A percentile compares a stretch with the other conserved stretches of the same genome.
Evolutionary conservation across 805 yeast genomes (phyloP).

Genomic region (Kodamaea lidongshanica): DNA sequence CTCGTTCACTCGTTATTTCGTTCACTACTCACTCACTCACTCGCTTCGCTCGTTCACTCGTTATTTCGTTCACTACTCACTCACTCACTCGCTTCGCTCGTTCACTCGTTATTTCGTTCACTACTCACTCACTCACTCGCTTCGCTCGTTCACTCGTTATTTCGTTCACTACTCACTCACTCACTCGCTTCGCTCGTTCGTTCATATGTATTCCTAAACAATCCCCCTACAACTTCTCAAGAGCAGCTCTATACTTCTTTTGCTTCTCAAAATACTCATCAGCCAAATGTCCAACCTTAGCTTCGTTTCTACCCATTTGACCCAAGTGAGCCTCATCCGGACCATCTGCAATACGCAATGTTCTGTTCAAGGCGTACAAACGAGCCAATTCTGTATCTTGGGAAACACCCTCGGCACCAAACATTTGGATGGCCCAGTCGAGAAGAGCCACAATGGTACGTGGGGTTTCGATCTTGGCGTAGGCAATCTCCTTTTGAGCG

Average conservation of each 20-base stretch:
- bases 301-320: constrained; percentile 48
- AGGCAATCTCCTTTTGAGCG: constrained; percentile 53
- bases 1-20: too few species aligned
- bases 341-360: constrained; percentile 61
- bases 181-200: too few species aligned
- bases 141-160: too few species aligned
- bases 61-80: too few species aligned
- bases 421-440: constrained; percentile 60
- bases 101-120: too few species aligned
- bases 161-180: too few species aligned
- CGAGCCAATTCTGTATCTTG: constrained; percentile 56
- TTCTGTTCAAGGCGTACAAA: constrained; percentile 46
- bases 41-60: too few species aligned
- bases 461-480: constrained; percentile 61
- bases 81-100: too few species aligned
- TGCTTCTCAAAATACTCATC: constrained; percentile 29
- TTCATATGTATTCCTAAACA: too few species aligned
- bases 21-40: too few species aligned
- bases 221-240: constrained; percentile 26
- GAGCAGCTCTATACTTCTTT: constrained; percentile 14
- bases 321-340: constrained; percentile 62
- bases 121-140: too few species aligned
- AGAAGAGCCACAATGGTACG: constrained; percentile 44
- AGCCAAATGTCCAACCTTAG: constrained; percentile 30
- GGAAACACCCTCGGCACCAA: constrained; percentile 60